A percentile compares a stretch with the other conserved stretches of the same genome.
These are phyloP conservation scores for Phoenix roebelenii DNA, from an alignment of 176 grass and related monocot genomes.

Conservation along the genomic window DNA sequence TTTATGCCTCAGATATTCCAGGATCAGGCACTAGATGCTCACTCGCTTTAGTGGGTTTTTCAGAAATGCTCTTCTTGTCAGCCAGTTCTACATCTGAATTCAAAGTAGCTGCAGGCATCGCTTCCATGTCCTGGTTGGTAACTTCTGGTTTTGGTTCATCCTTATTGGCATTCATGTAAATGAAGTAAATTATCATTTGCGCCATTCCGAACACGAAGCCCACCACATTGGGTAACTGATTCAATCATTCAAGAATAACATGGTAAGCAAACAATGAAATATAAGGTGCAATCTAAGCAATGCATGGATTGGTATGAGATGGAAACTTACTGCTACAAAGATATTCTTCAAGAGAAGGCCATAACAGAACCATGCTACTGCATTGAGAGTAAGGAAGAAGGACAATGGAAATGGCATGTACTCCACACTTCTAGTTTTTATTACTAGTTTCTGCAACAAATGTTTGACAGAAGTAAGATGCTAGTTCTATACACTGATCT, in stretches of 20 bases:
- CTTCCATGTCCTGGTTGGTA: conserved; percentile 6
- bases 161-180: conserved; percentile 49
- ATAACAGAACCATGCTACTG: conserved; percentile 76
- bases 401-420: conserved; percentile 81
- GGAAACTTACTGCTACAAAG: conserved; percentile 46
- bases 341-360: conserved; percentile 56
- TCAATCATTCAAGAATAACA: background rate
- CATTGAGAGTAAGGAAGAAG: conserved; percentile 78
- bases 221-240: conserved; percentile 69
- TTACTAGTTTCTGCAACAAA: conserved; percentile 56
- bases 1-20: too few species aligned
- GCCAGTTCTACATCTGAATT: too few species aligned
- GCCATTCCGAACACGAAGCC: conserved; percentile 62
- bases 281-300: background rate
- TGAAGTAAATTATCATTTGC: conserved; percentile 66
- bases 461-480: background rate
- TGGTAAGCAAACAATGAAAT: background rate
- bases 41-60: too few species aligned
- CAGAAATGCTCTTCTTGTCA: too few species aligned
- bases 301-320: background rate
- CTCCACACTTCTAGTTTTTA: conserved; percentile 81
- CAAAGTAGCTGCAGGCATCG: too few species aligned
- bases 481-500: too few species aligned
- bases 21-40: too few species aligned
- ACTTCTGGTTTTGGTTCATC: conserved; percentile 41